Evolutionary conservation across 306 rosid genomes (phyloP).

Genomic region (Dryas alaskensis): DNA sequence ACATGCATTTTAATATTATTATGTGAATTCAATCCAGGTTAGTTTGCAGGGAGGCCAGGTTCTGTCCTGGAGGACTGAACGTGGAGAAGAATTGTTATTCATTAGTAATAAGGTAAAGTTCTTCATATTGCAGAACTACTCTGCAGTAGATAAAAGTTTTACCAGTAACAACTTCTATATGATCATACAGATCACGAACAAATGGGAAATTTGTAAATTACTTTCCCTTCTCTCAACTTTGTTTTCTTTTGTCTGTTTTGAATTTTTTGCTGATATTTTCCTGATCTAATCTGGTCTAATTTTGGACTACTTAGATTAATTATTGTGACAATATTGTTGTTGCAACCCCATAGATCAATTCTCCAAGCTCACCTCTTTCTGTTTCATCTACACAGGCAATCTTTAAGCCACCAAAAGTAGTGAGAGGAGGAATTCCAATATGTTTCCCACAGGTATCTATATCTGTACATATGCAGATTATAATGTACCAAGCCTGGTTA

Average conservation of each 20-base stretch:
- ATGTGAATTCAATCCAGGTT: conserved; percentile 43
- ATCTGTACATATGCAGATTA: neutral
- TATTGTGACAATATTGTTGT: neutral
- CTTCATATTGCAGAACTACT: neutral
- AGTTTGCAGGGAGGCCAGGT: conserved; percentile 92
- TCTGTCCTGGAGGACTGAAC: conserved; percentile 82
- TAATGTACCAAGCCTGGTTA: neutral
- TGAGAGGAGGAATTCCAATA: conserved; percentile 89
- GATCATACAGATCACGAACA: neutral
- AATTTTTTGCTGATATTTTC: neutral
- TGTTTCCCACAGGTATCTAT: conserved; percentile 82
- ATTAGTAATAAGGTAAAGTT: conserved; percentile 59
- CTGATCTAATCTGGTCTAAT: neutral
- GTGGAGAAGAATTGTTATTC: conserved; percentile 70
- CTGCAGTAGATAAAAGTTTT: neutral
- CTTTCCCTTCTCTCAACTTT: neutral
- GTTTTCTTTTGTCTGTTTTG: too few species aligned
- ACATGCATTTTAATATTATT: conserved; percentile 1
- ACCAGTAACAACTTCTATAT: neutral
- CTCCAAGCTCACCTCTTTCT: neutral
- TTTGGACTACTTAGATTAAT: neutral
- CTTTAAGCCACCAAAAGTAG: conserved; percentile 71
- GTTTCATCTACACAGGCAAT: conserved; percentile 48
- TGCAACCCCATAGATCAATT: neutral
- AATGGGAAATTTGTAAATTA: neutral